phyloP scores from a whole-genome alignment of 768 basidiomycete genomes.

The Lactarius psammicola region DNA sequence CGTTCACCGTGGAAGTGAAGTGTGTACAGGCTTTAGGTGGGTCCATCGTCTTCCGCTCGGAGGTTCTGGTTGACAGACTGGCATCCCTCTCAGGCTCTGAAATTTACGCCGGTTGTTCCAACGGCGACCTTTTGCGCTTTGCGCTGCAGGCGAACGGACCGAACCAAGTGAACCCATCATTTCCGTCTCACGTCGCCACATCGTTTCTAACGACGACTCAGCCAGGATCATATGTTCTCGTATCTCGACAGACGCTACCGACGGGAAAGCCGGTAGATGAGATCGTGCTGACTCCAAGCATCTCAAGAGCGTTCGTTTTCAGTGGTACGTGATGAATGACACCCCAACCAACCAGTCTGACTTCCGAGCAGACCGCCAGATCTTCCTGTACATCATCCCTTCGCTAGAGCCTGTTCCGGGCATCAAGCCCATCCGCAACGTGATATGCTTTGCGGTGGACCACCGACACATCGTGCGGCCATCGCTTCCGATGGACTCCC shows the following conservation, averaged over 20 bases:
- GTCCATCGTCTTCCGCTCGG: neutral
- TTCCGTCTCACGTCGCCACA: neutral
- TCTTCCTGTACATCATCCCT: slow-evolving; percentile 81
- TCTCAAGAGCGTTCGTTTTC: slow-evolving; percentile 70
- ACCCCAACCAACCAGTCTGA: slow-evolving; percentile 15
- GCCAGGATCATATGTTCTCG: slow-evolving; percentile 33
- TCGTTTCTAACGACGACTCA: slow-evolving; percentile 8
- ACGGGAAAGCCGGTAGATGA: slow-evolving; percentile 73
- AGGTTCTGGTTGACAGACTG: neutral
- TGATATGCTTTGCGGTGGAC: slow-evolving; percentile 79
- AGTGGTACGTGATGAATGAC: slow-evolving; percentile 53
- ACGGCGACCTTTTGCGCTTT: slow-evolving; percentile 82
- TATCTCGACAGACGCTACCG: slow-evolving; percentile 54
- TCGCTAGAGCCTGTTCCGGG: slow-evolving; percentile 67
- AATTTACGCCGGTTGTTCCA: slow-evolving; percentile 82
- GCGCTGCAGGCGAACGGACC: slow-evolving; percentile 59
- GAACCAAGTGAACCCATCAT: slow-evolving; percentile 37
- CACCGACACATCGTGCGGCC: slow-evolving; percentile 63
- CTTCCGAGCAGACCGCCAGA: slow-evolving; percentile 47
- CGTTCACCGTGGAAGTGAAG: slow-evolving; percentile 23
- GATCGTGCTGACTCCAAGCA: slow-evolving; percentile 73
- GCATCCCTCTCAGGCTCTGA: slow-evolving; percentile 57
- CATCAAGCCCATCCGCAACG: slow-evolving; percentile 79
- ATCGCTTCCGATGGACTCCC: slow-evolving; percentile 40
- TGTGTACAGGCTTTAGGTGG: slow-evolving; percentile 35